These are phyloP conservation scores for Paramecium sexaurelia DNA, from an alignment of 73 alveolate species.

Conservation along the genomic window DNA sequence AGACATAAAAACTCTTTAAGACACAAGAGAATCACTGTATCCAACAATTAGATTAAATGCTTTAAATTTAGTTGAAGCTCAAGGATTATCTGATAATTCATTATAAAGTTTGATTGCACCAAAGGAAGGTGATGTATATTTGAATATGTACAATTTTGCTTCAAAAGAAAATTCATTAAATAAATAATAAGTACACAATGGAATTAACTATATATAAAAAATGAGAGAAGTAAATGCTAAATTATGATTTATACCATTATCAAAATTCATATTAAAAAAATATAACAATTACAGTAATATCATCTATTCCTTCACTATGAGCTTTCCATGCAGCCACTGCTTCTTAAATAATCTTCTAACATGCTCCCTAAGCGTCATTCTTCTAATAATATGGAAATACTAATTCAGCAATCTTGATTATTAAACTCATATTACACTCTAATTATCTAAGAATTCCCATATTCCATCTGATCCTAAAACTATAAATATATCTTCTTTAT, in stretches of 20 bases:
- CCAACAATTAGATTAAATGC: background rate
- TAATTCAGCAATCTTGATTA: constrained; percentile 6
- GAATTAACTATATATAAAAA: background rate
- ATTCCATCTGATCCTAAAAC: constrained; percentile 48
- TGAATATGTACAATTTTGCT: constrained; percentile 19
- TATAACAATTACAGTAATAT: constrained; percentile 18
- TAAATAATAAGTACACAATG: background rate
- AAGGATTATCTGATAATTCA: constrained; percentile 60
- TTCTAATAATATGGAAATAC: constrained; percentile 31
- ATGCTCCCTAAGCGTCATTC: constrained; percentile 55
- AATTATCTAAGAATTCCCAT: constrained; percentile 40
- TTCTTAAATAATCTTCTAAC: constrained; percentile 17
- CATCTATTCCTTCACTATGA: constrained; percentile 53
- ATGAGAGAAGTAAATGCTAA: constrained; percentile 41
- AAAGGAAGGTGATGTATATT: constrained; percentile 37
- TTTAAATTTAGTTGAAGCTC: background rate
- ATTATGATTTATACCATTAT: background rate
- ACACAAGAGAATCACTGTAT: background rate
- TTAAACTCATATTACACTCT: background rate
- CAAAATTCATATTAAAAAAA: constrained; percentile 7
- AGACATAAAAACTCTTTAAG: background rate
- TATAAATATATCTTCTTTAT: background rate
- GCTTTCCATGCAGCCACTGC: background rate
- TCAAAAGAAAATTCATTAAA: constrained; percentile 51
- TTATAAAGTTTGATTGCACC: constrained; percentile 60